These are phyloP conservation scores for Emmonsiellopsis sp. DNA, from an alignment of 2,329 filamentous ascomycete species.

Conservation along the genomic window DNA sequence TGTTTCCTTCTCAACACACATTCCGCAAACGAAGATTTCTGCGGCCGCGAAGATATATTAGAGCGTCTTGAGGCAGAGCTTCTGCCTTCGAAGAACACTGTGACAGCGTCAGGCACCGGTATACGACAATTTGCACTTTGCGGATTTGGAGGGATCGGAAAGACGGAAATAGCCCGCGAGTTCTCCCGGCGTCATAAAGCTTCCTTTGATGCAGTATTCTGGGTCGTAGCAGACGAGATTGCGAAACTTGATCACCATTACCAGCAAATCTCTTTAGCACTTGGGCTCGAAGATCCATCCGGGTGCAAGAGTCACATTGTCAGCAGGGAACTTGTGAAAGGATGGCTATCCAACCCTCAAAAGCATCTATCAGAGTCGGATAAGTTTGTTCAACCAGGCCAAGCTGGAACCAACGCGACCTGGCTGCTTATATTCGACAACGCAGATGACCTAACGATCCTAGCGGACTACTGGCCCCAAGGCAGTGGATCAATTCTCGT, in stretches of 20 bases:
- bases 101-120: slow-evolving; percentile 8
- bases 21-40: slow-evolving; percentile 13
- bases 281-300: slow-evolving; percentile 18
- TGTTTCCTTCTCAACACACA: slow-evolving; percentile 5
- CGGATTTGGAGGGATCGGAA: slow-evolving; percentile 17
- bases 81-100: slow-evolving; percentile 13
- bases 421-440: slow-evolving; percentile 21
- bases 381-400: not conserved
- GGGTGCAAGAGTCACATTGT: slow-evolving; percentile 16
- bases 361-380: slow-evolving; percentile 5
- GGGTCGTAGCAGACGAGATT: slow-evolving; percentile 21
- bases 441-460: slow-evolving; percentile 15
- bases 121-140: slow-evolving; percentile 18
- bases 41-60: slow-evolving; percentile 16
- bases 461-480: slow-evolving; percentile 18
- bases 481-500: slow-evolving; percentile 17
- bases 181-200: slow-evolving; percentile 15
- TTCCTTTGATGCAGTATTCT: slow-evolving; percentile 24
- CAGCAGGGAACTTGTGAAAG: slow-evolving; percentile 16
- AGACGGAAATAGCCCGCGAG: slow-evolving; percentile 22
- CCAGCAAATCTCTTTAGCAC: slow-evolving; percentile 14
- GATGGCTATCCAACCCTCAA: slow-evolving; percentile 16
- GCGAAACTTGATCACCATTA: slow-evolving; percentile 19
- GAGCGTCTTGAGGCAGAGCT: slow-evolving; percentile 14
- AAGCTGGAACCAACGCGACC: slow-evolving; percentile 9